Evolutionary conservation across 176 grass and related monocot genomes (phyloP), one percentile per base, ranked within the genome.

Genomic region (Chloris gayana): DNA sequence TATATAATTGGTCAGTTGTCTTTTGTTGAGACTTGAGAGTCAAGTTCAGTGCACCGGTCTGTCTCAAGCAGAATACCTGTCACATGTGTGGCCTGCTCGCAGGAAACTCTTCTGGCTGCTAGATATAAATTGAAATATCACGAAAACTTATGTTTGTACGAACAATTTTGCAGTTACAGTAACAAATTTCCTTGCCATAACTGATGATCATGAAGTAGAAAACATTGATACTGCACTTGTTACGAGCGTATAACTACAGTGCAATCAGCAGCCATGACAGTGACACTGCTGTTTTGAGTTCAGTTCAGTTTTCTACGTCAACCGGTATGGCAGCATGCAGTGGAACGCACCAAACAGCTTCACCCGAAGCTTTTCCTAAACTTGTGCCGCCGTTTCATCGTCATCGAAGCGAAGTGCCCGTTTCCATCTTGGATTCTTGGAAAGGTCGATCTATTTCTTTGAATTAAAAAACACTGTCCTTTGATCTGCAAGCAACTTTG

Each of bases 281-380:
- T 37, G 35, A 1, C 46, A 49, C 46, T 8, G 27, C 58, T 29
- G 14, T 34, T 0, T 75, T 6, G 58, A 70, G 17, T 9, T 58
- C 35, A 30, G 9, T 78, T 39, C 30, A 34, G 1, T 47, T 60
- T 69, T 37, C 21, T 44, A 77, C 30, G 22, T 77, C 53, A 63
- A 38, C 15, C 17, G 61, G 39, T 69, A 33, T 34, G 62, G 49
- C 15, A 29, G 39, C 21, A 5, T 69, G 27, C 22, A 12, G 27
- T 31, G 39, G 72, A 87, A 82, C 12, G 54, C 53, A 1, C 71
- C 51, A 50, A 32, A 72, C 67, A 87, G 78, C 24, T 82, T 75
- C 75, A 12, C 12, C 2, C 6, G 9, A 39, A 38, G 27, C 2
- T 39, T 37, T 77, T 69, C 21, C 6, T 49, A 12, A 26, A 10